Conservation (phyloP, 306 rosid genomes). For the Arachis stenosperma region DNA sequence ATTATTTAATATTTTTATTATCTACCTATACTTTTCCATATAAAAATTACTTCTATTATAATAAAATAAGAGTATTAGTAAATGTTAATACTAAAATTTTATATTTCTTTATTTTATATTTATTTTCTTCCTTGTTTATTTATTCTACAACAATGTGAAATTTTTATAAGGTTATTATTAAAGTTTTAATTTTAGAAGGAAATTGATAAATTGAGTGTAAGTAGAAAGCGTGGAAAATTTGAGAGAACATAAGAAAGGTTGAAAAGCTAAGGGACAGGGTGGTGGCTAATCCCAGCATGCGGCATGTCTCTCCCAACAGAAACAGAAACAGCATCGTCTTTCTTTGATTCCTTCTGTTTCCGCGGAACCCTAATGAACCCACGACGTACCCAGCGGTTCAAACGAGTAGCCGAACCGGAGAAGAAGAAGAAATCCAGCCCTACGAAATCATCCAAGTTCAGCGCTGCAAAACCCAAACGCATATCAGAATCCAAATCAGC, state of each 20-base stretch:
- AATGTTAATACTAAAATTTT: too few relatives aligned
- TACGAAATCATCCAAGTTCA: constrained; percentile 35
- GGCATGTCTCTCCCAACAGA: constrained; percentile 4
- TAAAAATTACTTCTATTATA: too few relatives aligned
- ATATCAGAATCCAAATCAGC: constrained; percentile 36
- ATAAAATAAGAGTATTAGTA: too few relatives aligned
- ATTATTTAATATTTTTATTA: too few relatives aligned
- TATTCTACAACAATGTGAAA: too few relatives aligned
- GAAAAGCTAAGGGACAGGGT: not conserved
- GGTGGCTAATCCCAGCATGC: not conserved
- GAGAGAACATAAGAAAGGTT: not conserved
- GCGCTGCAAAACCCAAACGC: constrained; percentile 34
- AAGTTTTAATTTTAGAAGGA: too few relatives aligned
- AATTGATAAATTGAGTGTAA: too few relatives aligned
- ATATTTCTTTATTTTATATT: too few relatives aligned
- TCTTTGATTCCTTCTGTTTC: constrained; percentile 42
- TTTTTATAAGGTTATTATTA: too few relatives aligned
- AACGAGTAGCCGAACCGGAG: constrained; percentile 53
- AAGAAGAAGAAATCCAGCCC: constrained; percentile 38
- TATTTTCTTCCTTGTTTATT: too few relatives aligned
- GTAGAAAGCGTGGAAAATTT: not conserved
- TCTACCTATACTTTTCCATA: too few relatives aligned
- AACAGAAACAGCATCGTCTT: constrained; percentile 11
- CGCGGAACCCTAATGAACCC: constrained; percentile 48
- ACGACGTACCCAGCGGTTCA: constrained; percentile 55